phyloP scores from a whole-genome alignment of 345 rosid genomes.

The Gossypium mustelinum region DNA sequence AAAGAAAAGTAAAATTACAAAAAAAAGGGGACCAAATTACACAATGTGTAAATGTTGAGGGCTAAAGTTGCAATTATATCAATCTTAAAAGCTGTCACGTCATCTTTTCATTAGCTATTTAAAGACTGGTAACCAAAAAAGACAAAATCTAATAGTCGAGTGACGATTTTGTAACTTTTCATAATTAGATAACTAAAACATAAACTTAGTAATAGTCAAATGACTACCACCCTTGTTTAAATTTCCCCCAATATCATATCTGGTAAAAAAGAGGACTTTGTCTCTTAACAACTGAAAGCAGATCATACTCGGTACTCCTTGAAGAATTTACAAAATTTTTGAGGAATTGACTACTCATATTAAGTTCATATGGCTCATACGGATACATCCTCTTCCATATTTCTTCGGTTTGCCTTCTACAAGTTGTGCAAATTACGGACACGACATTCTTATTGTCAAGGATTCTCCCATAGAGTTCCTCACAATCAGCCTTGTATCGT shows the following conservation, averaged over 20 bases:
- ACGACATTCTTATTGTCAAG: neutral
- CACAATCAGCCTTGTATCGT: neutral
- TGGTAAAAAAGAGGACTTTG: constrained; percentile 25
- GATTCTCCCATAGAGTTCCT: neutral
- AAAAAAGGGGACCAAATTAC: too few relatives aligned
- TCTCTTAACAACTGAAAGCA: constrained; percentile 26
- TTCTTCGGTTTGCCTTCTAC: constrained; percentile 21
- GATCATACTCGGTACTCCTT: constrained; percentile 18
- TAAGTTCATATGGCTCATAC: constrained; percentile 22
- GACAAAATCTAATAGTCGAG: too few relatives aligned
- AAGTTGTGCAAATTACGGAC: neutral
- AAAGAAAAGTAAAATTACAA: too few relatives aligned
- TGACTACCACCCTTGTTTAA: neutral
- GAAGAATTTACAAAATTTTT: neutral
- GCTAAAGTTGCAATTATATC: too few relatives aligned
- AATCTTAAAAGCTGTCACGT: too few relatives aligned
- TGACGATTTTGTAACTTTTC: too few relatives aligned
- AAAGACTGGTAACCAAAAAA: too few relatives aligned
- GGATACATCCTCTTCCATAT: constrained; percentile 24
- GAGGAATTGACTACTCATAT: constrained; percentile 1
- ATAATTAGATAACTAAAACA: too few relatives aligned
- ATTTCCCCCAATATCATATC: neutral
- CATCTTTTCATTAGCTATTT: too few relatives aligned
- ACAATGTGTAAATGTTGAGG: too few relatives aligned
- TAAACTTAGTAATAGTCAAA: too few relatives aligned